Conservation (phyloP, 108 stramenopile genomes). For the Aurantiochytrium sp. region DNA sequence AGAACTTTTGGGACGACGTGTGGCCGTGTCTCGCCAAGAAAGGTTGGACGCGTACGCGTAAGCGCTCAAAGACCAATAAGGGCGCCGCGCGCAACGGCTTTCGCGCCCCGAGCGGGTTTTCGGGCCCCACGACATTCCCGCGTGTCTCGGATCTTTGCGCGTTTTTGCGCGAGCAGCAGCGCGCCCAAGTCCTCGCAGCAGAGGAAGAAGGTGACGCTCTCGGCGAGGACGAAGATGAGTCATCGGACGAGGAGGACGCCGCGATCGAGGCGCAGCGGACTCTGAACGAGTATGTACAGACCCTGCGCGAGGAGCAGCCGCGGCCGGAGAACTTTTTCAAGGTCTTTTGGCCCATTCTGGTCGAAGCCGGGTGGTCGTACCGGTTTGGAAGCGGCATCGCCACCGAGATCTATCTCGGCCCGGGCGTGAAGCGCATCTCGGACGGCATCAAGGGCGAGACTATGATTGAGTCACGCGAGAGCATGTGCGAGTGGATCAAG, state of each 20-base stretch:
- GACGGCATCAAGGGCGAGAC: not conserved
- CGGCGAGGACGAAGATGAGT: too few relatives aligned
- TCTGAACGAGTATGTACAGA: not conserved
- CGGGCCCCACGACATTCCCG: not conserved
- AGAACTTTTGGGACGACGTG: not conserved
- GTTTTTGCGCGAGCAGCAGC: too few relatives aligned
- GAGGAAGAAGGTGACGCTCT: not conserved
- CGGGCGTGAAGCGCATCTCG: not conserved
- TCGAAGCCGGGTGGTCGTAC: not conserved
- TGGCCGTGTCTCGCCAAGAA: not conserved
- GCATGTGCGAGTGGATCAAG: not conserved
- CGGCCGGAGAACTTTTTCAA: not conserved
- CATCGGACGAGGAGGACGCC: too few relatives aligned
- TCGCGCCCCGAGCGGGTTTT: not conserved
- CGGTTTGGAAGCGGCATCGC: not conserved
- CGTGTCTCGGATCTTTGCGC: not conserved
- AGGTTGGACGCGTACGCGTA: not conserved
- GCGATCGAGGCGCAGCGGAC: not conserved
- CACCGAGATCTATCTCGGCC: not conserved
- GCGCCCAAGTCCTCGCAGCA: too few relatives aligned
- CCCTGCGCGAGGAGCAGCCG: not conserved
- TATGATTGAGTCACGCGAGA: not conserved
- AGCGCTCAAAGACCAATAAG: not conserved
- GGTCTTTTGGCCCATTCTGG: not conserved
- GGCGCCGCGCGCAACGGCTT: not conserved